Percentiles rank a stretch among this genome's conserved stretches.
Evolutionary conservation across 202 grass and related monocot species (phyloP).

Genomic region (Schoenoplectus triqueter): DNA sequence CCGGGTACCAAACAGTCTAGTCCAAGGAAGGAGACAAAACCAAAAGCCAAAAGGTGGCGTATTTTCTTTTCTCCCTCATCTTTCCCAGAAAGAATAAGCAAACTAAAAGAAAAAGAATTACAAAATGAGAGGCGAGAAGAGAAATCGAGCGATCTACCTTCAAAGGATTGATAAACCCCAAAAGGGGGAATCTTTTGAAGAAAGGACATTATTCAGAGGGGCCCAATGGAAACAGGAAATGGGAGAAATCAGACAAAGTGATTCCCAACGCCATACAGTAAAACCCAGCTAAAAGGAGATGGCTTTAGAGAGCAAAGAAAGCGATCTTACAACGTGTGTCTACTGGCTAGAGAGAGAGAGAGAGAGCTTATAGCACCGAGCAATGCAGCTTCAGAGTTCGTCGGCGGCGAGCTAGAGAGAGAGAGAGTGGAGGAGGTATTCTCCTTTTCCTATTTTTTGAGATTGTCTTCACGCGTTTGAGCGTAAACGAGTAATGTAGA

Average conservation of each 20-base stretch:
- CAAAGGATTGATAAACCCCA: slow-evolving; percentile 31
- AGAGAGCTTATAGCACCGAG: background rate
- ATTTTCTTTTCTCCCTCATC: background rate
- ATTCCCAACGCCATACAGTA: background rate
- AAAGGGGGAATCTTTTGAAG: slow-evolving; percentile 34
- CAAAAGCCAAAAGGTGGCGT: slow-evolving; percentile 21
- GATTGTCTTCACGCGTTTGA: slow-evolving; percentile 28
- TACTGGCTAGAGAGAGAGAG: background rate
- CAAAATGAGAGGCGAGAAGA: background rate
- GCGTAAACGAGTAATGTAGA: background rate
- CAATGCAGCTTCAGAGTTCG: slow-evolving; percentile 12
- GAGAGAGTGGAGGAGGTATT: no score
- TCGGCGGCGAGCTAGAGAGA: background rate
- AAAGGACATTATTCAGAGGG: slow-evolving; percentile 19
- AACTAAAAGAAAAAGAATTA: background rate
- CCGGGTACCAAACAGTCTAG: slow-evolving; percentile 13
- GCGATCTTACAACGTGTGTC: slow-evolving; percentile 23
- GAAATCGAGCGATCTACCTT: slow-evolving; percentile 28
- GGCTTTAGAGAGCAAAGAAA: slow-evolving; percentile 44
- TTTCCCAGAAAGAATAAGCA: slow-evolving; percentile 11
- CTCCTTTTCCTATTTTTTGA: background rate
- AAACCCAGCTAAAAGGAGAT: slow-evolving; percentile 45
- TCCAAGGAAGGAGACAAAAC: slow-evolving; percentile 4
- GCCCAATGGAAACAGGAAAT: slow-evolving; percentile 34
- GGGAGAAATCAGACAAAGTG: background rate